phyloP scores from a whole-genome alignment of 148 eudicot species.

The Heliamphora exappendiculata region DNA sequence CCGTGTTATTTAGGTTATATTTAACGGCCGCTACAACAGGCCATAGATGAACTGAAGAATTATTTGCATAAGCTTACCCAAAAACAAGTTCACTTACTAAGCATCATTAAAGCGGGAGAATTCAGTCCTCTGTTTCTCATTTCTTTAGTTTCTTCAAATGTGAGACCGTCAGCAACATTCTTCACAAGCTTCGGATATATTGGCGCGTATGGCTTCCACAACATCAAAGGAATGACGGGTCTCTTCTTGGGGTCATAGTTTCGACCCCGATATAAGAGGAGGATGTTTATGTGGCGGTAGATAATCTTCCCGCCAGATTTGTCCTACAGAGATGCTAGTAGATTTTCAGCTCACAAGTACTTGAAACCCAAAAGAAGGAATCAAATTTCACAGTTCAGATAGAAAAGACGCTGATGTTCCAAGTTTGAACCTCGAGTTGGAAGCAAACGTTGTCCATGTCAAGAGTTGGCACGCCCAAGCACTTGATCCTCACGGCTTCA shows the following conservation, averaged over 20 bases:
- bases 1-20: no score
- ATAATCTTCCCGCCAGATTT: slow-evolving; percentile 80
- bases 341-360: slow-evolving; percentile 11
- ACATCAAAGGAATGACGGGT: slow-evolving; percentile 73
- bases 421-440: slow-evolving; percentile 68
- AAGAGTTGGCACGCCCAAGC: slow-evolving; percentile 92
- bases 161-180: slow-evolving; percentile 78
- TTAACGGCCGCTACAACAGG: no score
- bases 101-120: slow-evolving; percentile 58
- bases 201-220: slow-evolving; percentile 88
- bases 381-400: not conserved
- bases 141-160: slow-evolving; percentile 85
- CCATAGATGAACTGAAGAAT: no score
- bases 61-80: not conserved
- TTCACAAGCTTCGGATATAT: slow-evolving; percentile 83
- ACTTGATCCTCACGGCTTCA: slow-evolving; percentile 87
- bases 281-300: slow-evolving; percentile 60
- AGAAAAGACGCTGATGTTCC: not conserved
- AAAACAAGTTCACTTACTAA: slow-evolving; percentile 42
- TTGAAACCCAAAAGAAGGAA: not conserved
- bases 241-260: slow-evolving; percentile 68
- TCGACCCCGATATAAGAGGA: slow-evolving; percentile 74
- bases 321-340: slow-evolving; percentile 43
- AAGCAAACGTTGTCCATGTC: slow-evolving; percentile 86
- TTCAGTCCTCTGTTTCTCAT: slow-evolving; percentile 68